Evolutionary conservation across 805 yeast genomes (phyloP), one percentile per base, ranked within the genome.

Genomic region (Starmera caribaea): DNA sequence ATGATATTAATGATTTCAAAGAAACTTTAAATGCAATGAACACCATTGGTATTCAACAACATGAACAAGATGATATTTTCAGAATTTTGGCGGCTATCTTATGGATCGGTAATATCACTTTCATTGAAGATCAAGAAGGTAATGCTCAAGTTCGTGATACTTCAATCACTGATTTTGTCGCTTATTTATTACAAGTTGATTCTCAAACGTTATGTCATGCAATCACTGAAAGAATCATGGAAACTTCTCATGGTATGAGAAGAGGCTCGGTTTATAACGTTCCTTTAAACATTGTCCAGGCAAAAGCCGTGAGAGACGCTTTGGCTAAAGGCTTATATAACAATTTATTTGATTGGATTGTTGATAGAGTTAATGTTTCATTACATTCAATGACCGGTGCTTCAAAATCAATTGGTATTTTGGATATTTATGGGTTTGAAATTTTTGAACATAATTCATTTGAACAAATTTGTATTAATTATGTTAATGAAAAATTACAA

Each of bases 361-460:
- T 92, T 14, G 84, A 71, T 40, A 76, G 97, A 55, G 95, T 92
- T 34, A 92, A 92, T 59, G 62, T 68, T 35, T 84, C 97, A 0
- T 71, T 92, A 51, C 76, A 76, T 16, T 57, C 77, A 1, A 65
- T 65, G 40, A 63, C 69, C 29, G 71, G 72, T 41, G 68, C 66
- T 8, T 60, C 68, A 28, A 84, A 81, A 54, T 82, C 95, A 24
- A 81, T 92, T 52, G 97, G 97, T 47, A 89, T 89, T 50, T 69
- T 89, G 55, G 97, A 89, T 75, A 89, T 90, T 49, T 89, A 89
- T 57, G 97, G 97, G 9, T 89, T 89, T 65, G 97, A 89, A 62
- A 90, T 90, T 55, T 89, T 89, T 57, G 96, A 89, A 41, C 90
- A 85, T 51, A 89, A 89, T 64, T 85, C 96, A 3, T 89, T 90